Conservation (phyloP, 2,329 filamentous ascomycete species). For the Hypoxylon sp. region DNA sequence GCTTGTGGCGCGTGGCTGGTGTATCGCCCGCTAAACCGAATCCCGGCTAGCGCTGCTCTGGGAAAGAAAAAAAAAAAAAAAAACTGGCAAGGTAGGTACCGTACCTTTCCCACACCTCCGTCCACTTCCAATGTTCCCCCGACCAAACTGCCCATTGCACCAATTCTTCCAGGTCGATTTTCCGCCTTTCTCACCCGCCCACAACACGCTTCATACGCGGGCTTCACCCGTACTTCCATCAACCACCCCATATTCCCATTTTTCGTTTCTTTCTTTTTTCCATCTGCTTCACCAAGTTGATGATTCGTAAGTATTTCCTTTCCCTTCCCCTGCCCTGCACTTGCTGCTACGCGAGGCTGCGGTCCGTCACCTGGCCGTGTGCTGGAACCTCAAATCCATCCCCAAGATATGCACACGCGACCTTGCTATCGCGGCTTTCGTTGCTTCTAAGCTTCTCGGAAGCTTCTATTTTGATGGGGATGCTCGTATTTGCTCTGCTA, state of each 20-base stretch:
- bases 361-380: slow-evolving; percentile 39
- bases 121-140: slow-evolving; percentile 40
- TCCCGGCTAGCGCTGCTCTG: slow-evolving; percentile 22
- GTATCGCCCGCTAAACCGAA: slow-evolving; percentile 11
- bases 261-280: slow-evolving; percentile 26
- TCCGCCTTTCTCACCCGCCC: slow-evolving; percentile 44
- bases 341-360: slow-evolving; percentile 42
- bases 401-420: slow-evolving; percentile 41
- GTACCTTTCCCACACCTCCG: slow-evolving; percentile 32
- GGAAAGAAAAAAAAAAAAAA: too few species aligned
- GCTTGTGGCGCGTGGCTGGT: slow-evolving; percentile 33
- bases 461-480: slow-evolving; percentile 37
- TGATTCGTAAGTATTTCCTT: slow-evolving; percentile 46
- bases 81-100: slow-evolving; percentile 34
- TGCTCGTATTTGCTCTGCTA: slow-evolving; percentile 38
- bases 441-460: slow-evolving; percentile 40
- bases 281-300: slow-evolving; percentile 41
- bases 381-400: slow-evolving; percentile 44
- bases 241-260: slow-evolving; percentile 29
- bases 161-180: slow-evolving; percentile 44
- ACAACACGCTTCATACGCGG: slow-evolving; percentile 42
- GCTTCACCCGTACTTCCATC: slow-evolving; percentile 38
- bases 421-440: slow-evolving; percentile 39
- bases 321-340: slow-evolving; percentile 28
- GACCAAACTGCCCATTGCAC: slow-evolving; percentile 19